Base-by-base conservation (phyloP, 2,329 filamentous ascomycete species). In the Clonostachys chloroleuca region DNA sequence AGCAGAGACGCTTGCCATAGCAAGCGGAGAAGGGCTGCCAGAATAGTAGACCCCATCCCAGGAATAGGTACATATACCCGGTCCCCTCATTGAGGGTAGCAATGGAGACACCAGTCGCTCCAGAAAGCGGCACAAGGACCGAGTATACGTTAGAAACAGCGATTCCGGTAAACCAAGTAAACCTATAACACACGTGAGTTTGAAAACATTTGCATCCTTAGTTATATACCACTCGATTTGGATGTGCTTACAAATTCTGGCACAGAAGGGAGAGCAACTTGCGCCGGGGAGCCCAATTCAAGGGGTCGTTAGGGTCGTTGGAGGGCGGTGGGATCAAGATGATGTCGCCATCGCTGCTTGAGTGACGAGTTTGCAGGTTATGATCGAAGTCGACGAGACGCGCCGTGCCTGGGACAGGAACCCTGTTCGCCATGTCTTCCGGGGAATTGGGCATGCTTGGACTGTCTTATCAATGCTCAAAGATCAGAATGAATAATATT, bases 291-390 rank as follows among this genome's bases (percentile, higher is more conserved):
- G 68, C 66, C 75, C 75, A 79, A 54, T 76, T 75, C 49, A 79
- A 62, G 17, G 75, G 75, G 54, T 79, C 75, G 51, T 78, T 73
- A 34, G 73, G 73, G 12, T 72, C 75, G 45, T 67, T 60, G 14
- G 73, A 75, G n/a, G 78, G 78, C 46, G 75, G 70, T 4, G 78
- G 78, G 4, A 73, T 69, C 20, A 81, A 68, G 18, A 77, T 67
- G 41, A 81, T 68, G 49, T 80, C 45, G 30, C 34, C 33, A 9
- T 47, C 16, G 5, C 17, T n/a, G 17, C 45, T 49, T 5, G 62
- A 59, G 50, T 70, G 69, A 8, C 54, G 58, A 40, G 62, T 56
- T 2, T 52, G 56, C 33, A 65, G 51, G 5, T 52, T 62, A 12
- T 62, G 62, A 35, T 68, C 56, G 4, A 70, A 45, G 44, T 72